A percentile compares a stretch with the other conserved stretches of the same genome.
phyloP scores from a whole-genome alignment of 1,139 yeast species.

The Candida freyschussii region DNA sequence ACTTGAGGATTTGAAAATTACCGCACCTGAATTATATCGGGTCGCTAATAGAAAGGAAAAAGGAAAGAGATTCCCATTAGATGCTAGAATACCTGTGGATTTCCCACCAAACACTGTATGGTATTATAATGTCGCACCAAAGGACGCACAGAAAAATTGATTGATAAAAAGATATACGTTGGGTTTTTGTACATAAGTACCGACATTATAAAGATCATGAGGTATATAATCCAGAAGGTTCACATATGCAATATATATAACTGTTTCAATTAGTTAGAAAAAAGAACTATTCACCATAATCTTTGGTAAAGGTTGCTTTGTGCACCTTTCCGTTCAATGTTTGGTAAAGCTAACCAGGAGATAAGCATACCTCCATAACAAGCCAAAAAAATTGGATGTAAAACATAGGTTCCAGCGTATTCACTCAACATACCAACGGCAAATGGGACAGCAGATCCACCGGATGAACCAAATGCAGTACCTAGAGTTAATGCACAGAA shows the following conservation, averaged over 20 bases:
- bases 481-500: constrained; percentile 48
- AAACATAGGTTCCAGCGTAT: constrained; percentile 47
- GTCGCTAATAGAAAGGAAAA: constrained; percentile 30
- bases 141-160: constrained; percentile 7
- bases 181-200: constrained; percentile 6
- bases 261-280: too few species aligned
- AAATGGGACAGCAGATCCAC: constrained; percentile 58
- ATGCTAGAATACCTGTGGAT: constrained; percentile 83
- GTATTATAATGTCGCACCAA: constrained; percentile 46
- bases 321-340: constrained; percentile 29
- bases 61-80: constrained; percentile 59
- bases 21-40: constrained; percentile 32
- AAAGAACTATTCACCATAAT: constrained; percentile 22
- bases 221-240: too few species aligned
- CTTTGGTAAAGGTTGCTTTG: constrained; percentile 19
- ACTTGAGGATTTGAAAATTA: constrained; percentile 59
- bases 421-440: constrained; percentile 51
- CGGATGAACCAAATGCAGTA: constrained; percentile 58
- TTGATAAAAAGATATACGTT: too few species aligned
- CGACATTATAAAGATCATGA: constrained; percentile 1
- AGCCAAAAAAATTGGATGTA: constrained; percentile 46
- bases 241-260: too few species aligned
- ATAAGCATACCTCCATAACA: constrained; percentile 36
- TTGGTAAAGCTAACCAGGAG: constrained; percentile 45
- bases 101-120: constrained; percentile 84